phyloP scores from a whole-genome alignment of 257 asterid species.

The Solanum chaucha region DNA sequence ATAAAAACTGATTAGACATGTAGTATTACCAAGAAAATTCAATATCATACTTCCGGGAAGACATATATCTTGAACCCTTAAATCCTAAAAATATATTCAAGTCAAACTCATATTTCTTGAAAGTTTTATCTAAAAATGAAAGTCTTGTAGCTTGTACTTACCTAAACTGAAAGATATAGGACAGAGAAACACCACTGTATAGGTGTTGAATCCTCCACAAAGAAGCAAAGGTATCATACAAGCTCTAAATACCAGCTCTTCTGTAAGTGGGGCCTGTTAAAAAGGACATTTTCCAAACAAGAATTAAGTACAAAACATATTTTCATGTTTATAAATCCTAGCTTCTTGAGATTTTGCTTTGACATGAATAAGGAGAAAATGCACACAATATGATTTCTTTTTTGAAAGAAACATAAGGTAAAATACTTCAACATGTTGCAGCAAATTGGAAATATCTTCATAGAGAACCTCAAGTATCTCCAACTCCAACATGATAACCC shows the following conservation, averaged over 20 bases:
- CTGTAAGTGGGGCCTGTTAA: slow-evolving; percentile 86
- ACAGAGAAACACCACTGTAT: slow-evolving; percentile 54
- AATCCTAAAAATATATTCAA: not conserved
- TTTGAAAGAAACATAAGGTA: not conserved
- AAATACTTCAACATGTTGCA: not conserved
- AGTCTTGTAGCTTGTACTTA: slow-evolving; percentile 10
- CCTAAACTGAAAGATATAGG: slow-evolving; percentile 95
- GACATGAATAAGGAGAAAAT: slow-evolving; percentile 1
- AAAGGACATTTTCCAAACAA: not conserved
- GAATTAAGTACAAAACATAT: not conserved
- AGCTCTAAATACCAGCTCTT: slow-evolving; percentile 96
- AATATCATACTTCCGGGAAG: not conserved
- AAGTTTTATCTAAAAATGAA: not conserved
- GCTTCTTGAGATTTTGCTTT: not conserved
- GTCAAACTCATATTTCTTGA: not conserved
- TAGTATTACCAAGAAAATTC: not conserved
- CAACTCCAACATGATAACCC: not conserved
- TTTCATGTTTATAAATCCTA: not conserved
- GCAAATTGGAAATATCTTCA: not conserved
- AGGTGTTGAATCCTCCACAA: slow-evolving; percentile 77
- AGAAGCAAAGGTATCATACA: slow-evolving; percentile 90
- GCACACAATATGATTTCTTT: not conserved
- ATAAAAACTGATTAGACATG: not conserved
- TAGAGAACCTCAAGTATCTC: not conserved
- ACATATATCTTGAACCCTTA: not conserved